Conservation (phyloP, 306 rosid genomes). For the Hippophae rhamnoides region DNA sequence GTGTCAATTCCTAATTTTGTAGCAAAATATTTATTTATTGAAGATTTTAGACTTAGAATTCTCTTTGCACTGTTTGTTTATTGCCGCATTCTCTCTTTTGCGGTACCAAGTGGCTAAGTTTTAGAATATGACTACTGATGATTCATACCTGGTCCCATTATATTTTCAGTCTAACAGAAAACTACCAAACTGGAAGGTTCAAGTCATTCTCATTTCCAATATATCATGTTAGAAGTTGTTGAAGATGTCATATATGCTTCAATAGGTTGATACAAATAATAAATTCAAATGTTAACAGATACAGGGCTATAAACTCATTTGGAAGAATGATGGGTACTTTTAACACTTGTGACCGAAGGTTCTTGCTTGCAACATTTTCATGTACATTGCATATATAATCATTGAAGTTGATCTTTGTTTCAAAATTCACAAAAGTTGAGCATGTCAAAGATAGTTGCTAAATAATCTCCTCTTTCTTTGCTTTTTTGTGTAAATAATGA, state of each 20-base stretch:
- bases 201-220: neutral
- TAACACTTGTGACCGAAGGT: no score
- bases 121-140: neutral
- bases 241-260: neutral
- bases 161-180: neutral
- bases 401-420: no score
- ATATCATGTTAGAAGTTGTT: neutral
- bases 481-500: no score
- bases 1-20: conserved; percentile 1
- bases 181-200: neutral
- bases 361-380: no score
- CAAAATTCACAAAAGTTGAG: no score
- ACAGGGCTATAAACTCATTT: no score
- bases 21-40: neutral
- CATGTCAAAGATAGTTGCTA: no score
- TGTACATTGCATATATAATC: no score
- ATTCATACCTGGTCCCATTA: neutral
- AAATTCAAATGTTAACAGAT: neutral
- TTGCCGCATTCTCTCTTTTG: neutral
- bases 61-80: neutral
- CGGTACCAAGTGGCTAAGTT: neutral
- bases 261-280: no score
- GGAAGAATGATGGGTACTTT: no score
- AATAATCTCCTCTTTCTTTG: no score
- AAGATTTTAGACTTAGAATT: conserved; percentile 4